Percentiles rank a stretch among this genome's conserved stretches.
Conservation (phyloP, 1,284 basidiomycete genomes). For the Ganoderma sp. region DNA sequence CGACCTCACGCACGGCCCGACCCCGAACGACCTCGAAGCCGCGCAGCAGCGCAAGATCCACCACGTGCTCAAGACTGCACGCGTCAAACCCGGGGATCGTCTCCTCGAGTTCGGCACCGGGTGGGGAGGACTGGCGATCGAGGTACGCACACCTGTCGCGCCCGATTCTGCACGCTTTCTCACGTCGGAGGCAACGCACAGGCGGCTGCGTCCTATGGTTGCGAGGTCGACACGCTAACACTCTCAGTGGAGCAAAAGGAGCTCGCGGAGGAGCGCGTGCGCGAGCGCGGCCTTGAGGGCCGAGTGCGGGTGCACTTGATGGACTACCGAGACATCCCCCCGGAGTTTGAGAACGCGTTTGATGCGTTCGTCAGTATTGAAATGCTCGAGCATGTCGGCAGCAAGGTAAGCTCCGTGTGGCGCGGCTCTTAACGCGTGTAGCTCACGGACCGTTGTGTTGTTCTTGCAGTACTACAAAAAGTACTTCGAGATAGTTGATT, state of each 20-base stretch:
- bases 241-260: conserved; percentile 86
- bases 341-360: conserved; percentile 78
- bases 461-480: conserved; percentile 57
- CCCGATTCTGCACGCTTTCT: background rate
- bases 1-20: conserved; percentile 45
- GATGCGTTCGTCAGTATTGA: conserved; percentile 91
- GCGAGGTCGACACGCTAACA: conserved; percentile 88
- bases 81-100: conserved; percentile 77
- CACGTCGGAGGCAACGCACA: conserved; percentile 42
- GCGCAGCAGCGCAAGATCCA: conserved; percentile 85
- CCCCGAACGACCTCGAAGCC: conserved; percentile 73
- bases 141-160: conserved; percentile 53
- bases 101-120: conserved; percentile 92
- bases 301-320: conserved; percentile 84
- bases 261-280: conserved; percentile 84
- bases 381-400: conserved; percentile 88
- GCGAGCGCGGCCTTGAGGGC: conserved; percentile 70
- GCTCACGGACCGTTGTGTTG: background rate
- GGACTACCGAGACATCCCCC: conserved; percentile 85
- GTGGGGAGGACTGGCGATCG: conserved; percentile 91
- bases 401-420: conserved; percentile 48
- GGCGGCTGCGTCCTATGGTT: conserved; percentile 73
- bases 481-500: conserved; percentile 85
- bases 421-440: background rate
- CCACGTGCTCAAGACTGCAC: conserved; percentile 78